Evolutionary conservation across 768 basidiomycete species (phyloP).

Genomic region (Trametes gibbosa): DNA sequence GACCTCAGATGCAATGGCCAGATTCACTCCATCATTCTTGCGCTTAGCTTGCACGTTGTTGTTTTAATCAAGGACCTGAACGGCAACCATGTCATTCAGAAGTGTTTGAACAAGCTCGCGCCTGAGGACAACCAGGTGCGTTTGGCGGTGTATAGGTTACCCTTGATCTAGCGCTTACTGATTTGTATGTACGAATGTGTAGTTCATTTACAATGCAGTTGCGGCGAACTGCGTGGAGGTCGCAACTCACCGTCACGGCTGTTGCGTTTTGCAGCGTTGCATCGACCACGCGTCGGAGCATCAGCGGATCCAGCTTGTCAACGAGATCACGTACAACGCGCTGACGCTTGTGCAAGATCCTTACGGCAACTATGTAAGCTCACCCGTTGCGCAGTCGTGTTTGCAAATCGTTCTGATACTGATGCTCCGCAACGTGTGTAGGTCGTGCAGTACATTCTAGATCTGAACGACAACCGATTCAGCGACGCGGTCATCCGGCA

Average conservation of each 20-base stretch:
- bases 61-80: constrained; percentile 99
- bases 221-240: constrained; percentile 99
- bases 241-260: constrained; percentile 96
- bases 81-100: constrained; percentile 97
- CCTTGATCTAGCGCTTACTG: neutral
- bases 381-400: neutral
- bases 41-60: constrained; percentile 95
- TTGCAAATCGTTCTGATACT: constrained; percentile 13
- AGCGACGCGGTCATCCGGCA: constrained; percentile 97
- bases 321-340: constrained; percentile 98
- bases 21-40: constrained; percentile 96
- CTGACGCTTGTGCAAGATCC: constrained; percentile 98
- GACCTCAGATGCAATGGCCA: constrained; percentile 82
- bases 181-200: neutral
- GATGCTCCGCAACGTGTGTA: constrained; percentile 27
- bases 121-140: constrained; percentile 96
- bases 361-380: constrained; percentile 83
- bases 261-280: constrained; percentile 96
- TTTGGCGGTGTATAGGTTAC: neutral
- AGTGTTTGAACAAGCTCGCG: constrained; percentile 96
- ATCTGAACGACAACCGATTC: constrained; percentile 97
- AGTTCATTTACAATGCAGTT: constrained; percentile 99
- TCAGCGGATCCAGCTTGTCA: constrained; percentile 94
- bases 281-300: constrained; percentile 97
- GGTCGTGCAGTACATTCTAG: constrained; percentile 98